Evolutionary conservation across 805 yeast species (phyloP).

Genomic region (Saccharomycopsis sp.): DNA sequence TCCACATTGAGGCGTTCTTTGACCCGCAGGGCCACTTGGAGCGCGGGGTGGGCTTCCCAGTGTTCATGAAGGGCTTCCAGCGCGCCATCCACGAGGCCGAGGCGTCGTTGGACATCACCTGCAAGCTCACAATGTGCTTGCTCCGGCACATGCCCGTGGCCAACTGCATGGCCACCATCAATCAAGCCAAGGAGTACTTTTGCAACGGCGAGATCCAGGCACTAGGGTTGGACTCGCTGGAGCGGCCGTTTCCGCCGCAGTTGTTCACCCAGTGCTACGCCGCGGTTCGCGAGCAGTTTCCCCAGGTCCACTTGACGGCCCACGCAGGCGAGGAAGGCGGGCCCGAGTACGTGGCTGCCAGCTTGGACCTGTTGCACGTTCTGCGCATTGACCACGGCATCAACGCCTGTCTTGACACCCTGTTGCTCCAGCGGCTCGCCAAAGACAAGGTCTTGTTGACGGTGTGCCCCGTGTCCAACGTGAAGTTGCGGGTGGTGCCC

Average conservation of each 20-base stretch:
- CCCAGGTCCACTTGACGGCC: slow-evolving; percentile 59
- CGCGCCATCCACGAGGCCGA: slow-evolving; percentile 60
- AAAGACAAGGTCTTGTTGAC: slow-evolving; percentile 49
- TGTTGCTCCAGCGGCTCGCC: slow-evolving; percentile 49
- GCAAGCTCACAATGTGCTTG: slow-evolving; percentile 73
- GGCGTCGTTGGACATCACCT: slow-evolving; percentile 49
- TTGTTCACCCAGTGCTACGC: slow-evolving; percentile 56
- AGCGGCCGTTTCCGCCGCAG: slow-evolving; percentile 68
- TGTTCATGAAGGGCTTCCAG: slow-evolving; percentile 56
- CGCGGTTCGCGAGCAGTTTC: slow-evolving; percentile 37
- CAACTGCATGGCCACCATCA: slow-evolving; percentile 49
- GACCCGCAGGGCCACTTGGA: slow-evolving; percentile 81
- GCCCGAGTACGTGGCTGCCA: slow-evolving; percentile 49
- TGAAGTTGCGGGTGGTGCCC: slow-evolving; percentile 63
- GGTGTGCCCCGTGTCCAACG: slow-evolving; percentile 71
- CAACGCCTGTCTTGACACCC: slow-evolving; percentile 47
- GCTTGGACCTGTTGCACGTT: slow-evolving; percentile 52
- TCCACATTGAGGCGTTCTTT: slow-evolving; percentile 69
- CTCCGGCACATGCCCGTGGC: slow-evolving; percentile 64
- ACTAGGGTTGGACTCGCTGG: slow-evolving; percentile 75
- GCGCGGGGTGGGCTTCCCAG: slow-evolving; percentile 50
- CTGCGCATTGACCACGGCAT: slow-evolving; percentile 79
- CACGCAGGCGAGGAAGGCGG: slow-evolving; percentile 91
- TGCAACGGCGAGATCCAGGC: slow-evolving; percentile 59
- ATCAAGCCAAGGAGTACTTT: slow-evolving; percentile 42